A percentile compares a stretch with the other conserved stretches of the same genome.
Conservation (phyloP, 2,329 filamentous ascomycete species). For the Pseudogymnoascus sp. region DNA sequence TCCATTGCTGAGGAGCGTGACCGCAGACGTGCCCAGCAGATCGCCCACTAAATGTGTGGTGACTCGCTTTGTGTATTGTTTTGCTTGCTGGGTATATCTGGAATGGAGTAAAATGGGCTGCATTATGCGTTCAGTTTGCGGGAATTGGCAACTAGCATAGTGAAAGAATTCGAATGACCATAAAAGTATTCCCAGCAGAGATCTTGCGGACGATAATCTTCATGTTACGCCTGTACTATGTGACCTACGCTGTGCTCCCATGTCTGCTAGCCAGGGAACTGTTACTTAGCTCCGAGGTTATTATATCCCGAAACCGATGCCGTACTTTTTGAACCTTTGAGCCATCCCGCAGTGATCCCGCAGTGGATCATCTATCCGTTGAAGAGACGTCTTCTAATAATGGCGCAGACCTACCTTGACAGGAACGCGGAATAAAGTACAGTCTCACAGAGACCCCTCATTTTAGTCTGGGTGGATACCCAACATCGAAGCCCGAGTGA, state of each 20-base stretch:
- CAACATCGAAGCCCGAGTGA: background rate
- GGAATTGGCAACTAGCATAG: conserved; percentile 26
- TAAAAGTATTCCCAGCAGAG: conserved; percentile 8
- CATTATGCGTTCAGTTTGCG: conserved; percentile 20
- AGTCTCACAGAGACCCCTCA: background rate
- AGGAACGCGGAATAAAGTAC: background rate
- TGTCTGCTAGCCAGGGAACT: background rate
- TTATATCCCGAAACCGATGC: background rate
- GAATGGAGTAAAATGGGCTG: conserved; percentile 27
- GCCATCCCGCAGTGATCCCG: background rate
- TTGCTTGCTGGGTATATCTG: conserved; percentile 12
- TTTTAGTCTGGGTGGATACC: background rate
- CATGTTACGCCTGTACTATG: background rate
- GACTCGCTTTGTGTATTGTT: conserved; percentile 9
- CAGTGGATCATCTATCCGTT: background rate
- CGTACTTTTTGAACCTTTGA: background rate
- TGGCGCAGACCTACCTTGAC: background rate
- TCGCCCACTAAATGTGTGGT: conserved; percentile 27
- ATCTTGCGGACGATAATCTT: background rate
- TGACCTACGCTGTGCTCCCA: background rate
- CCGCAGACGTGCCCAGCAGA: conserved; percentile 67
- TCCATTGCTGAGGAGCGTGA: conserved; percentile 98
- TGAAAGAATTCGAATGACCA: conserved; percentile 23
- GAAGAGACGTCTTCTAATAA: background rate
- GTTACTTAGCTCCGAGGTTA: background rate